Conservation (phyloP, 257 asterid genomes). For the Solanum gracilifrons region DNA sequence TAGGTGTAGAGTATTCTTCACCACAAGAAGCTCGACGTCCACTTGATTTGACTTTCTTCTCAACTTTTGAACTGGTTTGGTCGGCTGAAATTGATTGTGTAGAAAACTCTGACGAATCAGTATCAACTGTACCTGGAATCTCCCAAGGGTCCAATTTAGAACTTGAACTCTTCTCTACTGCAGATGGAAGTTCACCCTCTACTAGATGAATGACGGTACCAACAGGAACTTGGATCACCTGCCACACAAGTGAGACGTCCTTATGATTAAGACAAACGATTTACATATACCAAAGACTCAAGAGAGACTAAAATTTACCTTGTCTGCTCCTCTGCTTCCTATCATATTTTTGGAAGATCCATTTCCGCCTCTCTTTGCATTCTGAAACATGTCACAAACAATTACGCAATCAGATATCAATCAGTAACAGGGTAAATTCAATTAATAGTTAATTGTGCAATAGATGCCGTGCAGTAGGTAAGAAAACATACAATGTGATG, state of each 20-base stretch:
- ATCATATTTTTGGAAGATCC: constrained; percentile 83
- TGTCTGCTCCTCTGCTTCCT: constrained; percentile 86
- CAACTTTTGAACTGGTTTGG: constrained; percentile 2
- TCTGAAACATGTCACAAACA: constrained; percentile 28
- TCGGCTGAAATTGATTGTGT: constrained; percentile 9
- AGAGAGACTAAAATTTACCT: constrained; percentile 35
- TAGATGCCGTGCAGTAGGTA: not conserved
- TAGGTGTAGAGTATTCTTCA: constrained; percentile 5
- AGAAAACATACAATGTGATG: constrained; percentile 60
- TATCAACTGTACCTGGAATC: constrained; percentile 55
- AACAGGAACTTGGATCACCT: constrained; percentile 82
- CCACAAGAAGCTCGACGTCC: not conserved
- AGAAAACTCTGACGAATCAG: constrained; percentile 21
- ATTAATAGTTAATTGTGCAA: not conserved
- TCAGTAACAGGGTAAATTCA: not conserved
- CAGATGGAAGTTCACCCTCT: constrained; percentile 66
- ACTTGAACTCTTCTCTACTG: constrained; percentile 50
- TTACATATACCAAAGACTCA: constrained; percentile 1
- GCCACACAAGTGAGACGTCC: not conserved
- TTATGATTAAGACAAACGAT: not conserved
- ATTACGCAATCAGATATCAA: not conserved
- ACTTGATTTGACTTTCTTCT: not conserved
- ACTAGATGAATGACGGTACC: constrained; percentile 86
- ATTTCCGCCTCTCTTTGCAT: constrained; percentile 83
- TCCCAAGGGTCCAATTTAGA: constrained; percentile 81